Base-by-base conservation (phyloP, 108 stramenopile species). In the Cyclotella distinguenda region DNA sequence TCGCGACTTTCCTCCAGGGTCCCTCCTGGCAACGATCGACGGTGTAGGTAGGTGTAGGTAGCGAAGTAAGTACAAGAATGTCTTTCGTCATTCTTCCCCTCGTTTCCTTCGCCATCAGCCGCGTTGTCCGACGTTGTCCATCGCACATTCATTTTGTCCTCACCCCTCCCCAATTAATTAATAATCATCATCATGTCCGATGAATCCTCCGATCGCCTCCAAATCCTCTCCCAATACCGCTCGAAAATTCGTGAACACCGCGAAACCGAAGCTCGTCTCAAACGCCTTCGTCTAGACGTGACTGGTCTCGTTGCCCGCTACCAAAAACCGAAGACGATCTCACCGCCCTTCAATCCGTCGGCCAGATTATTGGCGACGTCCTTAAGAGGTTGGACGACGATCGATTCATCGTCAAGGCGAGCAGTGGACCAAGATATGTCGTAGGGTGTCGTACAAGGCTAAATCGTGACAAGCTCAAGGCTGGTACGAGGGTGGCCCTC, bases 341-440 rank as follows among this genome's bases (percentile, higher is more conserved):
- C 34, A 74, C 82, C 45, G 96, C 97, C 22, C 80, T 98, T 32
- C 97, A 99, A 82, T 82, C 80, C 38, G 96, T 97, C 6, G 97
- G 99, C 7, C 96, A 97, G 64, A 97, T 97, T 43, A 98, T 99
- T 51, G 97, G 99, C 22, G 97, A 99, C 60, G 97, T 99, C 6
- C 69, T 98, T 68, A 97, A 98, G 78, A 86, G 87, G 38, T 68
- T 99, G 38, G 97, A 97, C 57, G 81, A 83, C 19, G 97, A 99
- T 55, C 85, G 96, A 16, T 99, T 97, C 80, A 99, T 98, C 54
- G 97, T 99, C 50, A 99, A 99, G 84, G 97, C 98, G 0, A 82
- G 83, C 35, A 83, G 77, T 60, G 98, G 98, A 26, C 98, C 98
- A 6, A 84, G 98, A 7, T 98, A 97, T 61, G 99, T 99, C 4